A percentile compares a stretch with the other conserved stretches of the same genome.
Evolutionary conservation across 306 rosid species (phyloP).

Genomic region (Begonia peltatifolia): DNA sequence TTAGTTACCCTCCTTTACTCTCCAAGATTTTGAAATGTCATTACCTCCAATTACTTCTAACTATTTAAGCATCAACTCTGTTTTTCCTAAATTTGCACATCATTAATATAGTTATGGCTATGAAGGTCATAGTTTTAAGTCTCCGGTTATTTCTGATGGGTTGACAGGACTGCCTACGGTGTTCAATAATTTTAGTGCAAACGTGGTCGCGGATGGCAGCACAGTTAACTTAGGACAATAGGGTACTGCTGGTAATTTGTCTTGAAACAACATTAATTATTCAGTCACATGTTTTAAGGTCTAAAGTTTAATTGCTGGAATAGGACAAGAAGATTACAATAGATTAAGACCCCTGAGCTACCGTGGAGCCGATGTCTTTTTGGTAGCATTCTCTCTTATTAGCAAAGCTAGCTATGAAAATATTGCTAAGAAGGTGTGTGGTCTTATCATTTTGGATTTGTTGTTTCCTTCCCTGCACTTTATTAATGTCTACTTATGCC

Average conservation of each 20-base stretch:
- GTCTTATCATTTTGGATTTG: background rate
- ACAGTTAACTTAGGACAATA: slow-evolving; percentile 91
- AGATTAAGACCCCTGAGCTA: slow-evolving; percentile 94
- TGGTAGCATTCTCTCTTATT: slow-evolving; percentile 87
- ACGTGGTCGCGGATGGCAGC: slow-evolving; percentile 95
- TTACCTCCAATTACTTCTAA: no score
- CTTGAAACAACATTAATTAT: background rate
- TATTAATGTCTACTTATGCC: background rate
- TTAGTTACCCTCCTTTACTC: no score
- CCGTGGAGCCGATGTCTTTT: slow-evolving; percentile 95
- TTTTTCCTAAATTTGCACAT: no score
- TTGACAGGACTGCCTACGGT: slow-evolving; percentile 88
- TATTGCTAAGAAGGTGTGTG: slow-evolving; percentile 77
- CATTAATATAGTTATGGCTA: no score
- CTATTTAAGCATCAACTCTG: no score
- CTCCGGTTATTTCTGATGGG: background rate
- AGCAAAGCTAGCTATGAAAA: slow-evolving; percentile 99
- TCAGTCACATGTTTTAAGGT: slow-evolving; percentile 1
- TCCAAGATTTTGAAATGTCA: no score
- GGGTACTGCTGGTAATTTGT: slow-evolving; percentile 83
- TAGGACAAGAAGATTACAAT: slow-evolving; percentile 99
- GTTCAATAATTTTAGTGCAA: slow-evolving; percentile 95
- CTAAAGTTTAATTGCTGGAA: slow-evolving; percentile 28
- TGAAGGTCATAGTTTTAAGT: no score
- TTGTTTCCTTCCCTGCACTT: background rate